Evolutionary conservation across 257 asterid species (phyloP), one percentile per base, ranked within the genome.

Genomic region (Scutellaria barbata): DNA sequence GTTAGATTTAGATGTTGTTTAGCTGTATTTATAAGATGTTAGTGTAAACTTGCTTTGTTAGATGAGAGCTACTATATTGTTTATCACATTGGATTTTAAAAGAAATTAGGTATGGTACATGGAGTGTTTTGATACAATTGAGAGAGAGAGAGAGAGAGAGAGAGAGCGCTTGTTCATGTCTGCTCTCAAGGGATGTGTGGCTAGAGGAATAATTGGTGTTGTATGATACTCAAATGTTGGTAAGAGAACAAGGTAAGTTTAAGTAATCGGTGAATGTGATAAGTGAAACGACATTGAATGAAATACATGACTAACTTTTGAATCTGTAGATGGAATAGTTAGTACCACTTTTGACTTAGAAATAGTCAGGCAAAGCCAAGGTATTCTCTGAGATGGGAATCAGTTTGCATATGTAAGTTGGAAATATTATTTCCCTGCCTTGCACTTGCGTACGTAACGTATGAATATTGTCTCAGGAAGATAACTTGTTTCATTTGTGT

Each of bases 281-380:
- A 5, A 0, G 20, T 62, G 48, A 42, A 72, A 6, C 30, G 37
- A 3, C 40, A 37, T 48, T 48, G 61, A 35, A 30, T 33, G 40
- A 22, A 69, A 3, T 56, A 14, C 14, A 22, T 17, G 12, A 45
- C 60, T 50, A 37, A 48, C 68, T 70, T 51, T 55, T 3, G 59
- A 30, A 13, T 43, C n/a, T n/a, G 52, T 40, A 18, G 37, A 48
- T 48, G 16, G 54, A 47, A 48, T n/a, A 48, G 6, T 12, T 48
- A 48, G 13, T 12, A 7, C 3, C 47, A 12, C 2, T 42, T 7
- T 42, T 42, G 47, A 8, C 11, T 7, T 53, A 9, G 33, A 6
- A 59, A 30, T 30, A 30, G 60, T 42, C n/a, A 5, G 33, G 17
- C 42, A 45, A 45, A 17, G 16, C 58, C 56, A 7, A 17, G 16